Evolutionary conservation across 2,329 filamentous ascomycete species (phyloP), one percentile per base, ranked within the genome.

Genomic region (Penicillium sclerotigenum): DNA sequence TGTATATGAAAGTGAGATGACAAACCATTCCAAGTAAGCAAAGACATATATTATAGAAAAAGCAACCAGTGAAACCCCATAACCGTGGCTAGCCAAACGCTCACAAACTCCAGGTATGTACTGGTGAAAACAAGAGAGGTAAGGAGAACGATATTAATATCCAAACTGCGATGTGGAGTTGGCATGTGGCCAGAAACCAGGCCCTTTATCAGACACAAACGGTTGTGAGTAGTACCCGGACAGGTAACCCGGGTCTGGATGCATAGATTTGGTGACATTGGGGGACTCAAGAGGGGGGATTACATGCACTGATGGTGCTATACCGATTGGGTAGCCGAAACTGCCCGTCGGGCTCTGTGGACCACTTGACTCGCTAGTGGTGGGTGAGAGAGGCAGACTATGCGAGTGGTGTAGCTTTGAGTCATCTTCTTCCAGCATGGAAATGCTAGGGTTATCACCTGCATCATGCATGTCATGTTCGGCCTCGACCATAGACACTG

Each of bases 361-460:
- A 2, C 60, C 63, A 51, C 63, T 65, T 10, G 62, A 65, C 20
- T 58, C 59, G 36, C 63, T 65, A n/a, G 62, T 58, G 5, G 62
- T 57, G 10, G 63, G 63, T 1, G 63, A 65, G 7, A 64, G 38
- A 0, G 63, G 63, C 16, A 60, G 24, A 24, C 26, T 42, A 31
- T 57, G 58, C 10, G 47, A 33, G 28, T 26, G 51, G 2, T 31
- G 46, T 16, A n/a, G 41, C 28, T 42, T 54, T 47, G 24, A 29
- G 26, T 54, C 53, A 13, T 31, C 43, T 9, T 62, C 55, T 10
- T 60, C 61, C 6, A 58, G 10, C 5, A 37, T 33, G 7, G 52
- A 46, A 14, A 31, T 42, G 8, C 50, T 34, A 0, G 37, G 9
- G 2, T 43, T 34, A 24, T 62, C 51, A 10, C 47, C 45, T 4